phyloP scores from a whole-genome alignment of 176 grass and related monocot species.

The Poa annua region DNA sequence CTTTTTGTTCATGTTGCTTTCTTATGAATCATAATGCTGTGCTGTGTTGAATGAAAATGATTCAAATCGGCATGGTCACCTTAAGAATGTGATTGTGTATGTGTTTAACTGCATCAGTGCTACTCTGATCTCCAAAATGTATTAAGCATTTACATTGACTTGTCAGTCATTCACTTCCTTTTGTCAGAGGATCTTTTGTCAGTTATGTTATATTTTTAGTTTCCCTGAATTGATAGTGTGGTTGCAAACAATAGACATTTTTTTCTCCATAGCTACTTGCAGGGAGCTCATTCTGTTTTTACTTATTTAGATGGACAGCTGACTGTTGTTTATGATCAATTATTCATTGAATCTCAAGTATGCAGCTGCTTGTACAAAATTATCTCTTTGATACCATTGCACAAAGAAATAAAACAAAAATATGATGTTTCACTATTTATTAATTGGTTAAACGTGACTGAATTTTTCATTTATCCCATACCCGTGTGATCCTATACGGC shows the following conservation, averaged over 20 bases:
- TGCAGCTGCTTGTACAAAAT: background rate
- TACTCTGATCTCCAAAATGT: slow-evolving; percentile 18
- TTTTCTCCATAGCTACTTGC: slow-evolving; percentile 22
- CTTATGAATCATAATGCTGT: slow-evolving; percentile 10
- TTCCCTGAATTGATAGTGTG: background rate
- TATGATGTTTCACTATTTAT: slow-evolving; percentile 16
- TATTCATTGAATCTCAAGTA: background rate
- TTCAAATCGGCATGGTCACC: slow-evolving; percentile 3
- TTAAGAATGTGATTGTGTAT: background rate
- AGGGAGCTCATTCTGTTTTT: background rate
- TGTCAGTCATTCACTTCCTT: slow-evolving; percentile 5
- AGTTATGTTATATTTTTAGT: slow-evolving; percentile 11
- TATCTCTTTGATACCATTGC: background rate
- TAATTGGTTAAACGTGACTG: background rate
- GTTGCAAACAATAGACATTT: background rate
- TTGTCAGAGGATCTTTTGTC: slow-evolving; percentile 4
- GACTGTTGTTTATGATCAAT: background rate
- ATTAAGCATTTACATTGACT: background rate
- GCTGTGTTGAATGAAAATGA: background rate
- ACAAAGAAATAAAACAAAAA: background rate
- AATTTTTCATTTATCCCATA: background rate
- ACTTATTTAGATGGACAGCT: background rate
- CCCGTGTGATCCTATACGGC: background rate
- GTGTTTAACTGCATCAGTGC: slow-evolving; percentile 5
- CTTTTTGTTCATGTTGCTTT: slow-evolving; percentile 8